Base-by-base conservation (phyloP, 331 rosid species). In the Acacia pycnantha region DNA sequence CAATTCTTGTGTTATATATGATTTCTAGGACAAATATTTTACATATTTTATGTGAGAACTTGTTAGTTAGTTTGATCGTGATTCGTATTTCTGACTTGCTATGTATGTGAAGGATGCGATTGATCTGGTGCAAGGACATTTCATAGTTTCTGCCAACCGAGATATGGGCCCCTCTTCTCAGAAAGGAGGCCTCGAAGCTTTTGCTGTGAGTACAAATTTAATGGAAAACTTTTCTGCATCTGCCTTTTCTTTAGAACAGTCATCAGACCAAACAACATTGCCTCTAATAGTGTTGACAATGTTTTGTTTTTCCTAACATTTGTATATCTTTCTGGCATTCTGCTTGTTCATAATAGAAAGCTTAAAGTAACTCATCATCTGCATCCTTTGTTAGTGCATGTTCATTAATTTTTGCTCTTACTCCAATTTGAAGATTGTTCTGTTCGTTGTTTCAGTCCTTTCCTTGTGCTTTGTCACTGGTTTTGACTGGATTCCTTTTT, bases 41-140 rank as follows among this genome's bases (percentile, higher is more conserved):
- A 70, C 51, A 37, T 50, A 27, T 68, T 79, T 82, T 59, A 62
- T 59, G 77, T 78, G 47, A 65, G 27, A 58, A 62, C 18, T 81
- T 24, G 24, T 58, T 65, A 66, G 21, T 74, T 65, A 82, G 76
- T 73, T 79, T 76, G 50, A 40, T 73, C 19, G n/a, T n/a, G n/a
- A n/a, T n/a, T n/a, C n/a, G 24, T 61, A 44, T 87, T 62, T 61
- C 31, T 87, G 78, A 77, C 81, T 37, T 77, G 48, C 33, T 84
- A 65, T 56, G 81, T 70, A 47, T 76, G 69, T 83, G 88, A 85
- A 96, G 99, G 99, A 96, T 80, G 95, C 98, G 79, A 96, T 92
- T 84, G 98, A 96, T 91, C 99, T 96, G 81, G 77, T 93, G 86
- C 98, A 96, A 89, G 99, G 99, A 84, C 95, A 96, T 89, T 96